A percentile compares a stretch with the other conserved stretches of the same genome.
Conservation (phyloP, 129 eudicot genomes). For the Saussurea involucrata region DNA sequence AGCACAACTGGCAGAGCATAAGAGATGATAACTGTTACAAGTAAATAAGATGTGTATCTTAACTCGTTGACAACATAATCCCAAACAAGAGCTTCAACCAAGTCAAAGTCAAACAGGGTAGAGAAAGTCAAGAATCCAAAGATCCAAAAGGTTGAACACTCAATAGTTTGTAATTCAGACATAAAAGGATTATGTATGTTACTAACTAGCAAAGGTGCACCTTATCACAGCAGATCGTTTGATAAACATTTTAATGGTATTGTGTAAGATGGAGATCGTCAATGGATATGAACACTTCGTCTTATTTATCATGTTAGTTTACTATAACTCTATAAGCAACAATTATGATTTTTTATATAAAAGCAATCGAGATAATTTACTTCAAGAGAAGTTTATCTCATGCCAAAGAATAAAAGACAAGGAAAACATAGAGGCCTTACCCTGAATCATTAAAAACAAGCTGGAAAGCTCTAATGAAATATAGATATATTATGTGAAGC, state of each 20-base stretch:
- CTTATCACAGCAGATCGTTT: no score
- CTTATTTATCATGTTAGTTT: no score
- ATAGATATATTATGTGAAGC: neutral
- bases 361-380: no score
- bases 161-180: neutral
- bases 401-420: neutral
- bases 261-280: no score
- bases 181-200: no score
- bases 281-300: no score
- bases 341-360: no score
- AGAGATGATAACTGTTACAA: neutral
- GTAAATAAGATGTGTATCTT: neutral
- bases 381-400: no score
- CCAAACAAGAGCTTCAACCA: neutral
- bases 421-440: neutral
- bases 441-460: conserved; percentile 3
- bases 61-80: neutral
- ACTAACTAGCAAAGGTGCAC: no score
- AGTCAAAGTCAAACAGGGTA: neutral
- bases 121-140: neutral
- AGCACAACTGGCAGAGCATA: neutral
- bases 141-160: neutral
- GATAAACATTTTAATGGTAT: no score
- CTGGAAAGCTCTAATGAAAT: neutral
- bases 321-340: no score